A percentile compares a stretch with the other conserved stretches of the same genome.
Evolutionary conservation across 345 rosid species (phyloP).

Genomic region (Xanthoceras sorbifolium): DNA sequence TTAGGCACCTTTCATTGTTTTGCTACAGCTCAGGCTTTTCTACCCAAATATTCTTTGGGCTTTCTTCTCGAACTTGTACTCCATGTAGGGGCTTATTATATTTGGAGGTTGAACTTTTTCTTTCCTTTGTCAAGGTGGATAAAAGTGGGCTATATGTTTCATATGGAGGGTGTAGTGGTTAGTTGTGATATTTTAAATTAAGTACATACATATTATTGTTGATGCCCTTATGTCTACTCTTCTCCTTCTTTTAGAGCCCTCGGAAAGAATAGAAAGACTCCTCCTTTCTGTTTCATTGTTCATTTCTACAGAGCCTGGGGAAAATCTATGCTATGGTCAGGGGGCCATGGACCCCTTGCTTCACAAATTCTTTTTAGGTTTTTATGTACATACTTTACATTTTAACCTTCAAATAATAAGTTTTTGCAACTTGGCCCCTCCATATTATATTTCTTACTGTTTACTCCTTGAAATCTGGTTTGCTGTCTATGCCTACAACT

Average conservation of each 20-base stretch:
- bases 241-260: neutral
- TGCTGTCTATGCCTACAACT: neutral
- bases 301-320: neutral
- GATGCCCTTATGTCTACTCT: neutral
- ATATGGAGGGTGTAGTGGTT: neutral
- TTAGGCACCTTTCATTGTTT: neutral
- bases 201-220: neutral
- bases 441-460: neutral
- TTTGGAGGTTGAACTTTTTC: neutral
- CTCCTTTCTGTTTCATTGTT: neutral
- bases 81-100: neutral
- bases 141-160: neutral
- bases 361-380: neutral
- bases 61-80: neutral
- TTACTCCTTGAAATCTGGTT: neutral
- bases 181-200: neutral
- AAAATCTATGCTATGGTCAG: neutral
- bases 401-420: neutral
- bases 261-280: neutral
- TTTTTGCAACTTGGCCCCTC: neutral
- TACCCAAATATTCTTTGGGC: neutral
- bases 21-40: neutral
- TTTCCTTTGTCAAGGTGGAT: neutral
- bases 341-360: neutral
- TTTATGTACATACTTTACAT: neutral